Base-by-base conservation (phyloP, 192 early-diverging fungal genomes). In the Chytriomyces sp. region DNA sequence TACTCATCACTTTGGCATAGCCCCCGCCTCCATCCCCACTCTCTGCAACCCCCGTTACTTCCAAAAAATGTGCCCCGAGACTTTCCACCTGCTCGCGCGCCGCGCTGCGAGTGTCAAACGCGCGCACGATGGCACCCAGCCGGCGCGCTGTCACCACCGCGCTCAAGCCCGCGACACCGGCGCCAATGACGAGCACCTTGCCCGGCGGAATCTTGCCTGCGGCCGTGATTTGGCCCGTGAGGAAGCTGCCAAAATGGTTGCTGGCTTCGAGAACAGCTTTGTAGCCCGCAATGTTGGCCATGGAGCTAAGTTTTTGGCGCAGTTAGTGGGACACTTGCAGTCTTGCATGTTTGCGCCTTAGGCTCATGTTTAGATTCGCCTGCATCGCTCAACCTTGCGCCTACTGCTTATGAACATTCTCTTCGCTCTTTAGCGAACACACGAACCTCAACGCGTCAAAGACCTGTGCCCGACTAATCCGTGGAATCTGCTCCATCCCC, bases 221-320 rank as follows among this genome's bases (percentile, higher is more conserved):
- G 0, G 77, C 77, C 3, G 77, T 79, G 70, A 79, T 78, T 58
- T 79, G 77, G 3, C 77, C 77, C 0, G 77, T 79, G 1, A 79
- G 44, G 39, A 78, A 79, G 26, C 70, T 72, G 25, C 75, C 75
- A 54, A 79, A 79, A 26, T 72, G 59, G 64, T 79, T 70, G 10
- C 75, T 22, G 36, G 77, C 77, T 53, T 78, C 75, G 14, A 79
- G 53, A 8, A 79, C 77, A 38, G 67, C 55, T 41, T 77, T 76
- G 70, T 79, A 79, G 7, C 77, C 77, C 26, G 75, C 74, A 44
- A 77, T 78, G 57, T 77, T 76, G 2, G 77, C 77, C 77, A 79
- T 79, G 33, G 75, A 78, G 28, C 62, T 65, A 10, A 25, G 70
- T 28, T 22, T 26, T 26, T 57, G 28, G 3, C 26, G 22, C 10